phyloP scores from a whole-genome alignment of 1,284 basidiomycete species.

The Microbotryomycetes sp. region DNA sequence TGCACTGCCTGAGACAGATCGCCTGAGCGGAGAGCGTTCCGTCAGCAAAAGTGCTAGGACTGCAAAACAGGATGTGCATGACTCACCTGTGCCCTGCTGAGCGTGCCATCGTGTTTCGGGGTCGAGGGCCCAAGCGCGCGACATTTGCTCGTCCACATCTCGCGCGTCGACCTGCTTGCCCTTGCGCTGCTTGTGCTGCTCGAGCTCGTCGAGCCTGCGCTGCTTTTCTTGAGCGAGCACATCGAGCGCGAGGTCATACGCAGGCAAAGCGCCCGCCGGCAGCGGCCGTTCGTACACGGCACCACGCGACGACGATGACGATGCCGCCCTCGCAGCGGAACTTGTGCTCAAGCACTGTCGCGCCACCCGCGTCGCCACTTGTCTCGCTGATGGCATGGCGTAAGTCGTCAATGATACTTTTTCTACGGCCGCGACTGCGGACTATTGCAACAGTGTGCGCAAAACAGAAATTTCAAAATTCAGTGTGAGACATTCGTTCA shows the following conservation, averaged over 20 bases:
- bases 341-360: no score
- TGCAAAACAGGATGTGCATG: not conserved
- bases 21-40: constrained; percentile 28
- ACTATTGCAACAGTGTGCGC: no score
- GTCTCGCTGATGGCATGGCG: no score
- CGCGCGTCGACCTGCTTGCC: constrained; percentile 31
- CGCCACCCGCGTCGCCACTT: no score
- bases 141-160: constrained; percentile 49
- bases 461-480: no score
- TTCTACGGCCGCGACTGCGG: no score
- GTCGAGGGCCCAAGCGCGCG: constrained; percentile 65
- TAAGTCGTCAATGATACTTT: no score
- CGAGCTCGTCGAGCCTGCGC: constrained; percentile 48
- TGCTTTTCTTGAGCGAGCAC: constrained; percentile 50
- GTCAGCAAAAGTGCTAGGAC: constrained; percentile 16
- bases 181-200: constrained; percentile 31
- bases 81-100: constrained; percentile 60
- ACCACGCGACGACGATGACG: constrained; percentile 32
- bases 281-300: constrained; percentile 44
- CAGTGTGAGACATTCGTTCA: no score
- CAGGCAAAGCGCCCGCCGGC: constrained; percentile 59
- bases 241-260: constrained; percentile 71
- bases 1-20: constrained; percentile 55
- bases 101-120: constrained; percentile 70
- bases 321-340: no score